These are phyloP conservation scores for Rhizomucor pusillus DNA, from an alignment of 371 early-diverging fungal species.

Conservation along the genomic window DNA sequence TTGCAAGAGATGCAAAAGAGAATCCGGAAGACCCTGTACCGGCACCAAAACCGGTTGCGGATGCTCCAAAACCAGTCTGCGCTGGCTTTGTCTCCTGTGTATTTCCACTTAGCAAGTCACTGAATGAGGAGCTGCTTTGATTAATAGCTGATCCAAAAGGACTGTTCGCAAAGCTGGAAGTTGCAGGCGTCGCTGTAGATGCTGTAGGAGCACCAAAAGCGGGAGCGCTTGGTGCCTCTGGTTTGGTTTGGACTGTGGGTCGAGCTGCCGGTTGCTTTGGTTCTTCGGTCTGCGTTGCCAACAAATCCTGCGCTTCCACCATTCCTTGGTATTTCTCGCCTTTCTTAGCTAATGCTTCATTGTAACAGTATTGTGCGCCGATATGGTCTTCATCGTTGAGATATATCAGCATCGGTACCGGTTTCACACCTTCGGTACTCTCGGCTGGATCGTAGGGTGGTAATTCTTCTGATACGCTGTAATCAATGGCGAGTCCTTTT, in stretches of 20 bases:
- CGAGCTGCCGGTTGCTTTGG: conserved; percentile 1
- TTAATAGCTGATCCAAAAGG: conserved; percentile 24
- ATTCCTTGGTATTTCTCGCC: conserved; percentile 27
- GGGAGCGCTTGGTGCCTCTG: neutral
- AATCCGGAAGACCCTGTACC: neutral
- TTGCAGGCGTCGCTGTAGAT: conserved; percentile 2
- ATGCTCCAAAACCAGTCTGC: neutral
- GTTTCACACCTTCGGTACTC: conserved; percentile 24
- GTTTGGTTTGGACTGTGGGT: neutral
- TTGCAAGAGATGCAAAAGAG: no score
- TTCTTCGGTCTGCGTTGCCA: conserved; percentile 3
- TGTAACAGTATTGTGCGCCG: conserved; percentile 41
- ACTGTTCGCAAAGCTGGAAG: conserved; percentile 10
- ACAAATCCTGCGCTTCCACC: conserved; percentile 12
- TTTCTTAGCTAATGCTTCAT: conserved; percentile 27
- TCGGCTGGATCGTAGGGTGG: conserved; percentile 39
- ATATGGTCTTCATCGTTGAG: conserved; percentile 45
- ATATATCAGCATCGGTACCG: conserved; percentile 40
- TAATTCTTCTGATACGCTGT: conserved; percentile 30
- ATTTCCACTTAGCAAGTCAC: conserved; percentile 1
- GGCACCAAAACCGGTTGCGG: conserved; percentile 1
- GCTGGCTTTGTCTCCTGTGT: neutral
- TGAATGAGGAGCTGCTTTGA: conserved; percentile 1
- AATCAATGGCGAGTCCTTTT: conserved; percentile 43
- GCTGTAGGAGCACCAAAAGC: neutral